Evolutionary conservation across 2,329 filamentous ascomycete species (phyloP).

Genomic region (Chaetomiaceae sp.): DNA sequence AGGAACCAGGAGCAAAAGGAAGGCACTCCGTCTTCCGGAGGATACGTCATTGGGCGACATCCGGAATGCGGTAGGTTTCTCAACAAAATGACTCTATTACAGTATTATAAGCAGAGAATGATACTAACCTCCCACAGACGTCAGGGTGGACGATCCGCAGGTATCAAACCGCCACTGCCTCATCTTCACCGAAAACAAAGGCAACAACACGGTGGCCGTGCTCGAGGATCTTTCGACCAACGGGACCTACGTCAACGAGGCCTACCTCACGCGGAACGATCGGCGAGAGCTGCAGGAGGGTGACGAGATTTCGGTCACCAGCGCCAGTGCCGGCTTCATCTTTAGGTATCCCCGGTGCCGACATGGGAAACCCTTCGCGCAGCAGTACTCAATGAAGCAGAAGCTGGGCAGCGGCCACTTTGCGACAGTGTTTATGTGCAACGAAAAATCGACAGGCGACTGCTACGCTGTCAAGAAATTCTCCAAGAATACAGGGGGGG

Average conservation of each 20-base stretch:
- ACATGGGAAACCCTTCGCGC: constrained; percentile 71
- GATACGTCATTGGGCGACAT: constrained; percentile 89
- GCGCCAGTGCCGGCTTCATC: constrained; percentile 69
- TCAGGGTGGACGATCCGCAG: constrained; percentile 68
- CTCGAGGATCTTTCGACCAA: constrained; percentile 94
- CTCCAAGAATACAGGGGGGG: constrained; percentile 75
- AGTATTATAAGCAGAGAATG: too few species aligned
- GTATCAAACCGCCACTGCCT: constrained; percentile 81
- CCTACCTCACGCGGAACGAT: constrained; percentile 86
- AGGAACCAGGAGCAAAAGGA: constrained; percentile 58
- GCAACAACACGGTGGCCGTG: constrained; percentile 57
- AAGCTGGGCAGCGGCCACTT: constrained; percentile 27
- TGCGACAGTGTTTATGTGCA: constrained; percentile 39
- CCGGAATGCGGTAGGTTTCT: constrained; percentile 76
- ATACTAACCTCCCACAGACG: constrained; percentile 47
- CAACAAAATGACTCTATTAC: too few species aligned
- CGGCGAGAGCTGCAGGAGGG: constrained; percentile 81
- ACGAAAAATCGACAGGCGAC: constrained; percentile 77
- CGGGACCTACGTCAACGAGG: constrained; percentile 93
- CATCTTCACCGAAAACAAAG: constrained; percentile 37
- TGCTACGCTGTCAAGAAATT: constrained; percentile 94
- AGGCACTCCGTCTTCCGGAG: constrained; percentile 63
- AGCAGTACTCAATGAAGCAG: constrained; percentile 73
- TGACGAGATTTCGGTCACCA: constrained; percentile 82
- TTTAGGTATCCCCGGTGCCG: constrained; percentile 82